Base-by-base conservation (phyloP, 352 stramenopile genomes). In the Phytopythium boreale region DNA sequence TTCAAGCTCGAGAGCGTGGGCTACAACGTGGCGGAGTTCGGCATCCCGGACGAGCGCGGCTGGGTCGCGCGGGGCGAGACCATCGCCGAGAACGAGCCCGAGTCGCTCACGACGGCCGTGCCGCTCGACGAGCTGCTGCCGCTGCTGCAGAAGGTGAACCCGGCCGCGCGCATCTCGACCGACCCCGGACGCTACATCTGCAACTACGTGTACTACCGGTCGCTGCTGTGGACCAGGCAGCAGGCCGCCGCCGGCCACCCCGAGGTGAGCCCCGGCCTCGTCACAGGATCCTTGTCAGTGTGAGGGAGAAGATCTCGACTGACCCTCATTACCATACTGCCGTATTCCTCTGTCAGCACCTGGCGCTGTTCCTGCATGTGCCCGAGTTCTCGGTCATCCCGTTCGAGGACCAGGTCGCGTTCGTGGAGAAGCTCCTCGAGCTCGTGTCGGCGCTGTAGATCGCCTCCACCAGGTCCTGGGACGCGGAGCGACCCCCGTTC, bases 161-260 rank as follows among this genome's bases (percentile, higher is more conserved):
- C 74, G 37, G 68, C 68, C 19, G 63, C 84, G 11, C 59, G 34
- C 7, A 74, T 95, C 51, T 95, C 87, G 17, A 89, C 63, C 14
- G 82, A 95, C 63, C 84, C 84, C 2, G 87, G 87, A 8, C 74
- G 87, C 26, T 95, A 92, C 73, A 92, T 95, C 61, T 95, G 87
- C 74, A 95, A 95, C 71, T 93, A 78, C 64, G 85, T 92, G 19
- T 95, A 92, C 77, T 95, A 82, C 66, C 67, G 79, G 36, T 93
- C 84, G 69, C 80, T 95, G 17, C 66, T 82, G 41, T 91, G 84
- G 82, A 66, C 73, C 63, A 82, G 89, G 41, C 55, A 68, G 24
- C 75, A 83, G 29, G 66, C 62, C 22, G 59, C 46, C 61, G 76
- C 78, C 51, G 66, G 64, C 14, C 59, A 77, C 31, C 68, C 65